Percentiles rank a stretch among this genome's conserved stretches.
phyloP scores from a whole-genome alignment of 768 basidiomycete genomes.

The Lactarius sp. region DNA sequence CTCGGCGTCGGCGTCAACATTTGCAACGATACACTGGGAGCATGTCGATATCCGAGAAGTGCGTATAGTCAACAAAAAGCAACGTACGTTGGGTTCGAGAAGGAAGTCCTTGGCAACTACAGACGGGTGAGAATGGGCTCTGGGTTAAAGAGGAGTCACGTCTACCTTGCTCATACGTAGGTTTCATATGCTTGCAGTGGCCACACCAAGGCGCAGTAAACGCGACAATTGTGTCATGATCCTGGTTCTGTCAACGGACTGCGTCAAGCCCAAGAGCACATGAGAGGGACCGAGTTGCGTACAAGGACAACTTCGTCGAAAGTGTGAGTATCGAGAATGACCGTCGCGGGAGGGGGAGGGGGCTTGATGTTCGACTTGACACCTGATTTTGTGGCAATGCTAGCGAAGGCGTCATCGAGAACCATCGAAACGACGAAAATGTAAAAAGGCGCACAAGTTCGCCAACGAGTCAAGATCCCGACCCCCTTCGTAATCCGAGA shows the following conservation, averaged over 20 bases:
- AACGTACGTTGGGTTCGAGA: constrained; percentile 63
- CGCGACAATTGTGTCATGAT: constrained; percentile 83
- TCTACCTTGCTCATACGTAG: constrained; percentile 73
- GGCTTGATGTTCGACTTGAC: constrained; percentile 86
- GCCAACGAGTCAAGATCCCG: constrained; percentile 77
- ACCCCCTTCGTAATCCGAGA: constrained; percentile 66
- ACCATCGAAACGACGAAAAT: not conserved
- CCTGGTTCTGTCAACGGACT: constrained; percentile 34
- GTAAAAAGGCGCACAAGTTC: constrained; percentile 52
- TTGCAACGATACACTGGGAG: constrained; percentile 78
- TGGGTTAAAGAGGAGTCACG: not conserved
- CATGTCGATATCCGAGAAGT: constrained; percentile 16
- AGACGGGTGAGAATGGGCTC: not conserved
- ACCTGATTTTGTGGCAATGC: constrained; percentile 68
- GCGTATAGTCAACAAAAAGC: not conserved
- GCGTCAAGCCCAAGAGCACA: not conserved
- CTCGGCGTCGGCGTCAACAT: constrained; percentile 84
- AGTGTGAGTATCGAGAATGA: constrained; percentile 61
- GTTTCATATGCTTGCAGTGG: constrained; percentile 91
- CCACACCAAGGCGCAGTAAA: constrained; percentile 90
- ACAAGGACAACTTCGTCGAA: constrained; percentile 76
- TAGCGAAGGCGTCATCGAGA: constrained; percentile 31
- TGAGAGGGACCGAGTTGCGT: constrained; percentile 23
- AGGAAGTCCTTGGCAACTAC: constrained; percentile 75
- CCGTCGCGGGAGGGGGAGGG: constrained; percentile 68